Evolutionary conservation across 2,329 filamentous ascomycete genomes (phyloP), one percentile per base, ranked within the genome.

Genomic region (Parafenestella ontariensis): DNA sequence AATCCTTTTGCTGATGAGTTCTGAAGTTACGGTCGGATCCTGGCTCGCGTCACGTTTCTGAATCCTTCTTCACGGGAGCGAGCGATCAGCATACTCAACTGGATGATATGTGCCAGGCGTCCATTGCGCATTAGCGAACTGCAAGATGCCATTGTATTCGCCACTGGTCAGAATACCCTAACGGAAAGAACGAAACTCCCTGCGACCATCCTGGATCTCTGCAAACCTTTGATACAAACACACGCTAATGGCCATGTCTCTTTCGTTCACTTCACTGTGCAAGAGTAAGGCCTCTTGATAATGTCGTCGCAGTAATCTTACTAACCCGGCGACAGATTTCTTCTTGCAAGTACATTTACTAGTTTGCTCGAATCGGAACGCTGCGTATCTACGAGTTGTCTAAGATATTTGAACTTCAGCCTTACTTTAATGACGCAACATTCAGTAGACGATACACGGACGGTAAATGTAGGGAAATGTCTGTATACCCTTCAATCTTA

Each of bases 401-500:
- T 51, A 15, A 51, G 29, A 10, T 51, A 51, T 20, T 4, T 51
- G 24, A 24, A 39, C 18, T 51, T 39, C 31, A 51, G 48, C 21
- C 21, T 46, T 13, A 18, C 10, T 40, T 40, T 51, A 13, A 37
- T 29, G n/a, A 17, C 34, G 3, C 29, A 40, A 10, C 10, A 18
- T 18, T 8, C 34, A 18, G 18, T 37, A 37, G 11, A 37, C 4
- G 34, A 37, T 18, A 17, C n/a, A 37, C 40, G 41, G 28, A 46
- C 48, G 13, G 33, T 31, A 13, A n/a, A 39, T 20, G 18, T 51
- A 15, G 42, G 40, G 6, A 43, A 39, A 39, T 34, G 48, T 18
- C 31, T 51, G 15, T 45, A 45, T 28, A 33, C 31, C 4, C 29
- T 51, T 8, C 48, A 45, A 17, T 20, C 40, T 2, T 51, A 51